Evolutionary conservation across 2,329 filamentous ascomycete species (phyloP).

Genomic region (Exophiala viscosa): DNA sequence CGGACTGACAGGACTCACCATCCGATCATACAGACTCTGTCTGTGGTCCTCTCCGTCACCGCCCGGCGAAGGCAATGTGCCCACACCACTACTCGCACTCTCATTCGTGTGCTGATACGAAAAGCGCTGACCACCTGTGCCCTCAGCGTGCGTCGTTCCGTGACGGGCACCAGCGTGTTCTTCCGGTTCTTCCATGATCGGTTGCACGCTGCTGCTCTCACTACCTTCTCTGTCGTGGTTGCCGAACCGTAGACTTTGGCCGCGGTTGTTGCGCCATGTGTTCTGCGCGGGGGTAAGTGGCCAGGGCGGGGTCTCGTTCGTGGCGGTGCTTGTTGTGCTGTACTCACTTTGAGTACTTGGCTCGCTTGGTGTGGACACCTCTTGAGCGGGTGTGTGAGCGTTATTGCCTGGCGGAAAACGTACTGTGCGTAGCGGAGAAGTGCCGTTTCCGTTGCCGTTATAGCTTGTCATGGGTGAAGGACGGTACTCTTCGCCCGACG

Average conservation of each 20-base stretch:
- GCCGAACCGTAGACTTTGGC: neutral
- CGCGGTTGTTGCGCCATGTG: constrained; percentile 9
- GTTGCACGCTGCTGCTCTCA: constrained; percentile 16
- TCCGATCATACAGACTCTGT: constrained; percentile 11
- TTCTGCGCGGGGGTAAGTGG: constrained; percentile 15
- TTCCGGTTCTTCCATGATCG: constrained; percentile 16
- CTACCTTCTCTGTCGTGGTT: constrained; percentile 1
- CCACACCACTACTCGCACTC: constrained; percentile 14
- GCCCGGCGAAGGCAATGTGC: constrained; percentile 13
- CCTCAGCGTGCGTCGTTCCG: neutral
- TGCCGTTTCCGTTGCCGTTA: neutral
- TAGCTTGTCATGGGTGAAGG: constrained; percentile 8
- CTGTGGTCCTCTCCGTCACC: constrained; percentile 3
- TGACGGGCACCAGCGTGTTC: neutral
- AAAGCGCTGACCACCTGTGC: neutral
- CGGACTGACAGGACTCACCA: constrained; percentile 20
- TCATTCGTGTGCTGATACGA: constrained; percentile 18
- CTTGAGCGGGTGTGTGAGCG: constrained; percentile 4
- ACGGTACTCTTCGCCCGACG: constrained; percentile 5
- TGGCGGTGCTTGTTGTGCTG: neutral
- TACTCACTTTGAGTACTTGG: constrained; percentile 4
- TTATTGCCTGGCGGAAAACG: constrained; percentile 7
- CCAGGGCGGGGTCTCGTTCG: constrained; percentile 18
- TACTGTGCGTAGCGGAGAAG: constrained; percentile 10
- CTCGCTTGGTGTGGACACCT: constrained; percentile 10